Conservation (phyloP, 441 rosid genomes). For the Geranium incanum region DNA sequence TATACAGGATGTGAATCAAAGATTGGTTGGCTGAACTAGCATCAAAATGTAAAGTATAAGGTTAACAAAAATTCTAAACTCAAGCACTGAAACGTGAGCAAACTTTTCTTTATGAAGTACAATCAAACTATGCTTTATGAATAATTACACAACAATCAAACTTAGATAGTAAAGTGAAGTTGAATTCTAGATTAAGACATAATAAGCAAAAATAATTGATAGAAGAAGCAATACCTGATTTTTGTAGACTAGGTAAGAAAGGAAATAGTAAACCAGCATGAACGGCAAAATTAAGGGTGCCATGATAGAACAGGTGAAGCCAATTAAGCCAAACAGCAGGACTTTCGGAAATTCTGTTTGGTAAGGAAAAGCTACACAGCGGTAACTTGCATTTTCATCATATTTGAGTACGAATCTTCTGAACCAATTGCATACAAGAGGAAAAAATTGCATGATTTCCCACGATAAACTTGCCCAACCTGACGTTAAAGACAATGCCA, state of each 20-base stretch:
- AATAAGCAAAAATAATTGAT: background rate
- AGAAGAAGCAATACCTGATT: constrained; percentile 48
- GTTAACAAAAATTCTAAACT: background rate
- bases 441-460: constrained; percentile 67
- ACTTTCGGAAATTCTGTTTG: constrained; percentile 84
- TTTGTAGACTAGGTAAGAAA: constrained; percentile 69
- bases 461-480: constrained; percentile 89
- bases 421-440: constrained; percentile 48
- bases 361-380: constrained; percentile 60
- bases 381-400: constrained; percentile 28
- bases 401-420: constrained; percentile 34
- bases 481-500: constrained; percentile 79
- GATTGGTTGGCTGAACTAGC: constrained; percentile 1
- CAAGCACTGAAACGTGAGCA: background rate
- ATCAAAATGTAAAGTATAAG: background rate
- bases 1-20: background rate
- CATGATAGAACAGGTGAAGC: constrained; percentile 75
- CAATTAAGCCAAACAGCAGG: constrained; percentile 72
- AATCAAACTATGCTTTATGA: background rate
- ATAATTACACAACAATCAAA: background rate
- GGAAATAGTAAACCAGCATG: constrained; percentile 57
- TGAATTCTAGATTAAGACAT: constrained; percentile 9
- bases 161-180: constrained; percentile 4
- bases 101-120: background rate
- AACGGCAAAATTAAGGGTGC: constrained; percentile 83